Percentiles rank a stretch among this genome's conserved stretches.
These are phyloP conservation scores for Talaromyces thailandensis DNA, from an alignment of 495 filamentous ascomycete species.

Conservation along the genomic window DNA sequence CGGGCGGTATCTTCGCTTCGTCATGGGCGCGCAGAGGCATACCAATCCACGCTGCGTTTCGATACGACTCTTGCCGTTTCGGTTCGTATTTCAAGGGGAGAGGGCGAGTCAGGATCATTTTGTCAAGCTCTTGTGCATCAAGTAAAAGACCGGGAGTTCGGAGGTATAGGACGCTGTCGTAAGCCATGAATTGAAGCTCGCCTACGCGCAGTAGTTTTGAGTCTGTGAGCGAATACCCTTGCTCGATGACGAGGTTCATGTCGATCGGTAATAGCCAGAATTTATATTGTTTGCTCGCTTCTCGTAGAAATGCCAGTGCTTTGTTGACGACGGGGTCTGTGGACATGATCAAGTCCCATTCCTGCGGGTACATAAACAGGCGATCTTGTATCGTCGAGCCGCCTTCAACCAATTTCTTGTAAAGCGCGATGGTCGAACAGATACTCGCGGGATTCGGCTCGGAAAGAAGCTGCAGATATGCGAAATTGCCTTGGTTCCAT, in stretches of 20 bases:
- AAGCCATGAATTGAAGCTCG: constrained; percentile 40
- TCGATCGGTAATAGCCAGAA: constrained; percentile 41
- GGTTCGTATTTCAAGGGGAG: constrained; percentile 29
- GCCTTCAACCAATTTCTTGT: constrained; percentile 30
- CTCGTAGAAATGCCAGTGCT: constrained; percentile 27
- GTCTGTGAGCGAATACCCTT: constrained; percentile 28
- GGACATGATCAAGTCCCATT: constrained; percentile 30
- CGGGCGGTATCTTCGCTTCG: constrained; percentile 25
- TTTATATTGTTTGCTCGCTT: constrained; percentile 30
- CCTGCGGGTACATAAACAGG: constrained; percentile 40
- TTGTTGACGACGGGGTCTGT: constrained; percentile 17
- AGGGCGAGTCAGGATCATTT: constrained; percentile 26
- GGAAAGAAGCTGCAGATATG: constrained; percentile 36
- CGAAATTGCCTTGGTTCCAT: constrained; percentile 23
- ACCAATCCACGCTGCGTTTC: constrained; percentile 36
- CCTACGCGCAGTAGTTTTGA: constrained; percentile 34
- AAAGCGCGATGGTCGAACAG: constrained; percentile 37
- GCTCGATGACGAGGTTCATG: constrained; percentile 26
- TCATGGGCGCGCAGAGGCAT: constrained; percentile 30
- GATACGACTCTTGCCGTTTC: constrained; percentile 27
- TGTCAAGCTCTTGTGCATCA: constrained; percentile 29
- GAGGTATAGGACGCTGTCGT: constrained; percentile 35
- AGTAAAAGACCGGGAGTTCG: constrained; percentile 32
- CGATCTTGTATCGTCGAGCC: constrained; percentile 31
- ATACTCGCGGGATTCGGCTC: constrained; percentile 36